Percentiles rank a stretch among this genome's conserved stretches.
Evolutionary conservation across 108 stramenopile genomes (phyloP).

Genomic region (Pseudonitzschia pungens): DNA sequence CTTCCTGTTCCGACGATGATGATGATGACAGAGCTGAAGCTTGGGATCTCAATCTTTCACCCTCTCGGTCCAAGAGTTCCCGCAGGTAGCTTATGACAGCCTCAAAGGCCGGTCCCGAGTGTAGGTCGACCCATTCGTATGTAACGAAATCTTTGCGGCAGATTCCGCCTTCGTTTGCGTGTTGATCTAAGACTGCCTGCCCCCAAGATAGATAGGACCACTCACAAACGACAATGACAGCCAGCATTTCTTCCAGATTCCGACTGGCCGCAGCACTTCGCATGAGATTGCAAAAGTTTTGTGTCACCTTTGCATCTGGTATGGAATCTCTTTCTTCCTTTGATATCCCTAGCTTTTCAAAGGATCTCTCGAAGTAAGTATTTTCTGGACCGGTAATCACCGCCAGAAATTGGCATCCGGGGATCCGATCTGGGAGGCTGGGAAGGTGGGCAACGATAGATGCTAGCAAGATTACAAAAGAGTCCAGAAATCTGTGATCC

Average conservation of each 20-base stretch:
- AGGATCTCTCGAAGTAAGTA: slow-evolving; percentile 64
- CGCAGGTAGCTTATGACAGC: slow-evolving; percentile 59
- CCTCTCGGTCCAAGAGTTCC: slow-evolving; percentile 58
- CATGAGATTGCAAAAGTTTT: slow-evolving; percentile 51
- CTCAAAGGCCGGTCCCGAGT: slow-evolving; percentile 55
- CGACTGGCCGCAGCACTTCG: slow-evolving; percentile 41
- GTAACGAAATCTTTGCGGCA: slow-evolving; percentile 47
- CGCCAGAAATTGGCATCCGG: slow-evolving; percentile 62
- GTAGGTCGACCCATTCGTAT: slow-evolving; percentile 73
- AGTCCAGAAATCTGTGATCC: slow-evolving; percentile 70
- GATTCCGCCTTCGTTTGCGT: neutral
- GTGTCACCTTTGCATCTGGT: slow-evolving; percentile 47
- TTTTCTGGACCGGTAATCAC: slow-evolving; percentile 66
- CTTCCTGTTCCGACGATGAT: neutral
- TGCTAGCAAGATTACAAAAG: slow-evolving; percentile 56
- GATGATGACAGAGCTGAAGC: neutral
- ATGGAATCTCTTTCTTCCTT: slow-evolving; percentile 38
- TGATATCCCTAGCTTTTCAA: slow-evolving; percentile 42
- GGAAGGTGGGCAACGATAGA: slow-evolving; percentile 51
- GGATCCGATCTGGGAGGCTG: slow-evolving; percentile 59
- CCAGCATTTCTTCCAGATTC: slow-evolving; percentile 61
- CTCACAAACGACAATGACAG: slow-evolving; percentile 69
- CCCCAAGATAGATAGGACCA: slow-evolving; percentile 74
- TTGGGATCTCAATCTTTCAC: slow-evolving; percentile 11
- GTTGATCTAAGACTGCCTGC: slow-evolving; percentile 34